phyloP scores from a whole-genome alignment of 345 rosid species.

The Eucalyptus polyanthemos region DNA sequence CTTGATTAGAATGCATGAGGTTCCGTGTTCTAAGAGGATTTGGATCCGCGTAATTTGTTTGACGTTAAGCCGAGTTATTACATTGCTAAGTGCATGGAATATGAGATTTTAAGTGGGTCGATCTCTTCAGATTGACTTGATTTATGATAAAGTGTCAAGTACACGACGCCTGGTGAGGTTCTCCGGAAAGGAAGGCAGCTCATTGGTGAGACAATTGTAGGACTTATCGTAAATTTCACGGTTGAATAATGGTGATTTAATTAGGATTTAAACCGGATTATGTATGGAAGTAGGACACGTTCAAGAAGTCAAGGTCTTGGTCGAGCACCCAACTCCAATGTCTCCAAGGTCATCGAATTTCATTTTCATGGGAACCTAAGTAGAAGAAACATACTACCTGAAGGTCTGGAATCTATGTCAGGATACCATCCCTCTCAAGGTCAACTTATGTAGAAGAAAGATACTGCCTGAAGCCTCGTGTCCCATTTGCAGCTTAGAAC shows the following conservation, averaged over 20 bases:
- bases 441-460: neutral
- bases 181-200: neutral
- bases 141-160: neutral
- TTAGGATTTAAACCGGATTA: neutral
- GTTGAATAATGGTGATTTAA: neutral
- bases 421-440: accelerated
- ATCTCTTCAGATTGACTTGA: neutral
- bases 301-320: neutral
- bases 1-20: neutral
- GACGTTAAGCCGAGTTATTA: neutral
- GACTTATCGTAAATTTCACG: neutral
- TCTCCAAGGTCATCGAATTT: no score
- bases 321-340: neutral
- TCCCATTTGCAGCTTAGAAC: neutral
- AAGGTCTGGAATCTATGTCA: neutral
- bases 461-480: neutral
- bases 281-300: neutral
- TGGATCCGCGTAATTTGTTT: neutral
- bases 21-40: neutral
- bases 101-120: neutral
- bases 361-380: no score
- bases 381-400: no score
- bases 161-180: neutral
- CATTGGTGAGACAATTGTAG: neutral
- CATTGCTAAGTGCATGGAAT: neutral